Evolutionary conservation across 225 moss, liverwort and hornwort species (phyloP), one percentile per base, ranked within the genome.

Genomic region (Ulota crispa): DNA sequence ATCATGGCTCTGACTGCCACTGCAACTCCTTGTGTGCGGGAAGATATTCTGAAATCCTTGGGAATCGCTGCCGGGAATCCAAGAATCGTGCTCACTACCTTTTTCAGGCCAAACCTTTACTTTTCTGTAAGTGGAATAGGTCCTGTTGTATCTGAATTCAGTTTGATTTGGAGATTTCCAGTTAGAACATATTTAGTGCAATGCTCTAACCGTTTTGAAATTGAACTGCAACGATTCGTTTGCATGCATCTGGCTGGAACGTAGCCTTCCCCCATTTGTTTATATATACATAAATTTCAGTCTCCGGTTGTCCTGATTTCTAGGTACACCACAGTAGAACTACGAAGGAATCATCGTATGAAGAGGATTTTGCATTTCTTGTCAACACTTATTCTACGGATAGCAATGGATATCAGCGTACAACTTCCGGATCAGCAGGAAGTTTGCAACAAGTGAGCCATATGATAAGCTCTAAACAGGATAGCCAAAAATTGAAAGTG

Each of bases 1-100:
- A 93, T 94, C 54, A 94, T 94, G 94, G 94, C 93, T 50, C 87
- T 94, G 68, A 94, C 94, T 78, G 94, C 94, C 52, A 94, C 94
- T 72, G 93, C 94, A n/a, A 93, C 94, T 73, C 84, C 77, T 84
- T 82, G 73, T 54, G 94, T 94, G 43, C 92, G 92, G 64, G 81
- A 86, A 14, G 94, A 94, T 86, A 88, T 94, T 62, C 32, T 94
- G 54, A 75, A 86, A 68, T 92, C 92, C 53, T 89, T 93, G 67
- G 89, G 90, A 20, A 93, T 93, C 82, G 83, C 87, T 72, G 73
- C 83, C 53, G 89, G 91, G 70, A 89, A 91, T 72, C 87, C 93
- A 56, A 93, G 85, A 84, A 88, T 90, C 34, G 93, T 94, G 68
- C 85, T 94, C 62, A 94, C 94, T 19, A 90, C 91, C 36, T 93